Percentiles rank a stretch among this genome's conserved stretches.
These are phyloP conservation scores for Talaromyces sp. DNA, from an alignment of 2,329 filamentous ascomycete species.

Conservation along the genomic window DNA sequence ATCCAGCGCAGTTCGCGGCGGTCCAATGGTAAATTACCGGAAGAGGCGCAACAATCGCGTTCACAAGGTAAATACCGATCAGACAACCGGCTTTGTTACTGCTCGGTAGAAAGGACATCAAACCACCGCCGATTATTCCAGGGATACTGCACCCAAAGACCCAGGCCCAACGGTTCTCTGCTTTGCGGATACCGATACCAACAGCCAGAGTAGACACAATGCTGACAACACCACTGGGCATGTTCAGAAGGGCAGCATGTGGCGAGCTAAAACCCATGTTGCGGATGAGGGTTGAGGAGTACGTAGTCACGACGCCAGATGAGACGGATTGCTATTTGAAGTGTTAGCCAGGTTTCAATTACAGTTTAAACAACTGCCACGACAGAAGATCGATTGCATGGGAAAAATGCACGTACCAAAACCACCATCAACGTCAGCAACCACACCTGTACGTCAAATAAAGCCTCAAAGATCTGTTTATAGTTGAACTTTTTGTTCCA, in stretches of 20 bases:
- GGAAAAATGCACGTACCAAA: conserved; percentile 1
- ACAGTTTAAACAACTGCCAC: neutral
- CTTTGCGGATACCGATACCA: conserved; percentile 39
- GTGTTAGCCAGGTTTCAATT: conserved; percentile 19
- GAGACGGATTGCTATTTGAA: conserved; percentile 35
- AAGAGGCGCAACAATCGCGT: conserved; percentile 43
- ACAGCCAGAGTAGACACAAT: conserved; percentile 42
- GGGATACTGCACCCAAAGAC: conserved; percentile 46
- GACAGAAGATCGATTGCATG: neutral
- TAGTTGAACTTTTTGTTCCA: conserved; percentile 50
- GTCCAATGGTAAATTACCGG: conserved; percentile 49
- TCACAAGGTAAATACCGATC: conserved; percentile 45
- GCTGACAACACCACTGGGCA: conserved; percentile 42
- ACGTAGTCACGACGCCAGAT: conserved; percentile 47
- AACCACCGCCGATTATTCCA: conserved; percentile 44
- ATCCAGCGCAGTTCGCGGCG: conserved; percentile 47
- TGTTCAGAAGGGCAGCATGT: conserved; percentile 44
- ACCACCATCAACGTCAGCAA: conserved; percentile 33
- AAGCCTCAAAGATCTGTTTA: conserved; percentile 47
- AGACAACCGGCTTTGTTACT: conserved; percentile 43
- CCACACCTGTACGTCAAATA: conserved; percentile 47
- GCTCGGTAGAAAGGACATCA: conserved; percentile 36
- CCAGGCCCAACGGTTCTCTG: conserved; percentile 40
- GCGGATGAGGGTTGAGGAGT: conserved; percentile 41
- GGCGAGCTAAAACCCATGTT: conserved; percentile 44